Evolutionary conservation across 306 rosid genomes (phyloP), one percentile per base, ranked within the genome.

Genomic region (Erythrophleum fordii): DNA sequence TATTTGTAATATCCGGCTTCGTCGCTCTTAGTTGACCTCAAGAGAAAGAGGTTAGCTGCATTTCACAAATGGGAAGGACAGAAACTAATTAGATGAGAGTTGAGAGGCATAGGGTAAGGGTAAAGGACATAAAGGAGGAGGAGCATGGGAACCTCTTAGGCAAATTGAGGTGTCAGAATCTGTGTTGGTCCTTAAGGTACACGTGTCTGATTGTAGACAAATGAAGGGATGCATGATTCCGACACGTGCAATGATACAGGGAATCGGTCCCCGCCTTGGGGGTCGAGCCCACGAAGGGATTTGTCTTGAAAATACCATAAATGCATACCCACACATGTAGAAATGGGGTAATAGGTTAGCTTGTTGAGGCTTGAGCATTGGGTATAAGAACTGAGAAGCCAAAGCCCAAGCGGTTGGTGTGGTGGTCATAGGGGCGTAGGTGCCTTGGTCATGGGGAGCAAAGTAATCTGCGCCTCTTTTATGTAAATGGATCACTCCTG

Each of bases 181-280:
- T 62, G 25, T 59, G n/a, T 8, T 2, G 86, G 86, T 82, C 82
- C 81, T 58, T 18, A 2, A 42, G 69, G 83, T 60, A 78, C 56
- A 85, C 76, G 82, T 85, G 88, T 82, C 6, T 2, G 31, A 48
- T 3, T 0, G 55, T 14, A 48, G 17, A 2, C 16, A 45, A 45
- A 45, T 2, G 4, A 2, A 53, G 26, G 7, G 59, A 53, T 22
- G 12, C 26, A n/a, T 0, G 70, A 35, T 0, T 5, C 17, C 16
- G 25, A 39, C 72, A 35, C 51, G 51, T 66, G 72, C 39, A 26
- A n/a, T 0, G 52, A 34, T 13, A 75, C 48, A 28, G 84, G 66
- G 82, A 66, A 83, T 86, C 77, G 80, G 83, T 86, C 89, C 88
- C 83, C 66, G 55, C 87, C 26, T 86, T 5, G 85, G 83, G 89